These are phyloP conservation scores for Stevia rebaudiana DNA, from an alignment of 140 eudicot genomes.

Conservation along the genomic window DNA sequence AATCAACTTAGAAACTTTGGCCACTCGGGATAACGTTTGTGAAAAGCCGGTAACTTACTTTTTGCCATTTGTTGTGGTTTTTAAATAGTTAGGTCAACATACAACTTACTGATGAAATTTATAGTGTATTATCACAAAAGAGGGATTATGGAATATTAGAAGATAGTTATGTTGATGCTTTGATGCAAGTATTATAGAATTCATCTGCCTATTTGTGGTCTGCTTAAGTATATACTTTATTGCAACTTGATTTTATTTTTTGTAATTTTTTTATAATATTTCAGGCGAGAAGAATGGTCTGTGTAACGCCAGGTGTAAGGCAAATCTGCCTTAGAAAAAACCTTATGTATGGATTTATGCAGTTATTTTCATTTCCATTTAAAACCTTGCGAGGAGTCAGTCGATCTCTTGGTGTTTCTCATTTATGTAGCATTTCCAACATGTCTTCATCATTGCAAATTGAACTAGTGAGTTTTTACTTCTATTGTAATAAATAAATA, in stretches of 20 bases:
- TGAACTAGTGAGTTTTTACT: slow-evolving; percentile 65
- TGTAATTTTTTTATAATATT: slow-evolving; percentile 9
- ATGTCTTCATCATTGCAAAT: slow-evolving; percentile 67
- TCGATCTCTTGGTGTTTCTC: slow-evolving; percentile 67
- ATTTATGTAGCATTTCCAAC: slow-evolving; percentile 60
- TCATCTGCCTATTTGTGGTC: not conserved
- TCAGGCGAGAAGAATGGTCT: slow-evolving; percentile 59
- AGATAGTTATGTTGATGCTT: not conserved
- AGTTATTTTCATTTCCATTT: slow-evolving; percentile 67
- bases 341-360: slow-evolving; percentile 73
- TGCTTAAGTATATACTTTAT: slow-evolving; percentile 1
- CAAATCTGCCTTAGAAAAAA: slow-evolving; percentile 75
- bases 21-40: slow-evolving; percentile 7
- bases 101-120: slow-evolving; percentile 3
- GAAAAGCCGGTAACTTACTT: slow-evolving; percentile 23
- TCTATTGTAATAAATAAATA: too few relatives aligned
- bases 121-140: not conserved
- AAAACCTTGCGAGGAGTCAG: slow-evolving; percentile 72
- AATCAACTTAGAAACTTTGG: slow-evolving; percentile 5
- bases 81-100: slow-evolving; percentile 20
- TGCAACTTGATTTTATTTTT: not conserved
- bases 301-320: slow-evolving; percentile 79
- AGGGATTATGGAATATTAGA: not conserved
- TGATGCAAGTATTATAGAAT: not conserved
- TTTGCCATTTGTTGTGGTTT: slow-evolving; percentile 1